phyloP scores from a whole-genome alignment of 352 stramenopile genomes.

The Salisapilia sapeloensis region DNA sequence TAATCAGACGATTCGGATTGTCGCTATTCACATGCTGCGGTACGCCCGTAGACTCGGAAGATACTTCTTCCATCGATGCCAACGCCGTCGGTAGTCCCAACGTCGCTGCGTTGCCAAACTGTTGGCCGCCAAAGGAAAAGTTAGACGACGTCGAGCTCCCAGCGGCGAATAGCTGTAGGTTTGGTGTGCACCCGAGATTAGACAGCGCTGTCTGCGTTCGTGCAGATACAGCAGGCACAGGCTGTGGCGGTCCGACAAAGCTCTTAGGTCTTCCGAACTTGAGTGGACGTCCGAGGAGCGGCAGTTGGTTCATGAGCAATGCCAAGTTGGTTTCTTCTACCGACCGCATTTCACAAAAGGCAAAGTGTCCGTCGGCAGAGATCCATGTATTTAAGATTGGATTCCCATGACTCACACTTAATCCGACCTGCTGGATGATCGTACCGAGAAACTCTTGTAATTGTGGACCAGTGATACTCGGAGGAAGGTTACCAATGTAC shows the following conservation, averaged over 20 bases:
- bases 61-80: not conserved
- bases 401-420: constrained; percentile 57
- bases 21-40: not conserved
- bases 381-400: constrained; percentile 78
- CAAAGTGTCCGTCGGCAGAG: constrained; percentile 72
- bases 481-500: constrained; percentile 76
- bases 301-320: constrained; percentile 66
- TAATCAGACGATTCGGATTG: constrained; percentile 30
- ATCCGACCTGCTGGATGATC: constrained; percentile 76
- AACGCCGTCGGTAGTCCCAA: not conserved
- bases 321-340: constrained; percentile 78
- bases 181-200: constrained; percentile 68
- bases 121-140: too few species aligned
- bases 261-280: constrained; percentile 77
- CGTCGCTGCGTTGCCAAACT: not conserved
- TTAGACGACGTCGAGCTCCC: too few species aligned
- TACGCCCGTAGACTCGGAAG: too few species aligned
- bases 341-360: constrained; percentile 78
- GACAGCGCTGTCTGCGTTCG: constrained; percentile 61
- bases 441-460: constrained; percentile 76
- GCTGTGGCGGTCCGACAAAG: constrained; percentile 70
- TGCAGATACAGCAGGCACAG: constrained; percentile 41
- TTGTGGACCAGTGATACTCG: constrained; percentile 64
- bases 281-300: constrained; percentile 56
- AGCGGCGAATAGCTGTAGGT: constrained; percentile 50